Evolutionary conservation across 768 basidiomycete genomes (phyloP), one percentile per base, ranked within the genome.

Genomic region (Tylopilus sp.): DNA sequence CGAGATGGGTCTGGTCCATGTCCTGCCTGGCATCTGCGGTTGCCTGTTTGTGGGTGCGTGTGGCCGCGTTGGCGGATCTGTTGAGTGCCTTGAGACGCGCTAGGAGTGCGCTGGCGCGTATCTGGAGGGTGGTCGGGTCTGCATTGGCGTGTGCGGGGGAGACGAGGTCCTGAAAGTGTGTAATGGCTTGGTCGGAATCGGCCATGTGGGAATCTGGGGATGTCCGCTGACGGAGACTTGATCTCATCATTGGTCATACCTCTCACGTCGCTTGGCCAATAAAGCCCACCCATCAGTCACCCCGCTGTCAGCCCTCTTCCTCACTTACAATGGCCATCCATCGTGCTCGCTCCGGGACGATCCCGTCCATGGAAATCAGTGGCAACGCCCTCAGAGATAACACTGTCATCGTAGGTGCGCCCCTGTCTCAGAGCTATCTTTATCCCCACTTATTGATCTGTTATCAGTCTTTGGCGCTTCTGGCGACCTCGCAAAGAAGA

Each of bases 401-500:
- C 76, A 94, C 92, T 18, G 68, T 91, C 75, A 84, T 97, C 73
- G 74, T 95, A 62, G 92, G 92, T 88, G 57, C 62, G 84, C 57
- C 60, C 52, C 59, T 60, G 63, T 57, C 52, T 47, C 38, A 3
- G 20, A 30, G 47, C 50, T 54, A 47, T 51, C 54, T 12, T 44
- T 50, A 40, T 46, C 52, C 12, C 48, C 35, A n/a, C 43, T 43
- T 43, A 40, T 46, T 61, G 51, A 61, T 56, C 51, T 47, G 30
- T 35, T 48, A 10, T 44, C 65, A 93, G 95, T 98, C 48, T 82
- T 95, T 54, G 95, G 95, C 50, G 95, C 95, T 3, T 95, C 92
- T 50, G 95, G 95, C 36, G 95, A 99, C 77, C 79, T 99, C 41
- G 95, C 95, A 57, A 95, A 97, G 86, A 99, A 99, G 77, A 99